A percentile compares a stretch with the other conserved stretches of the same genome.
phyloP scores from a whole-genome alignment of 2,329 filamentous ascomycete species.

The Pseudocercospora vitis region DNA sequence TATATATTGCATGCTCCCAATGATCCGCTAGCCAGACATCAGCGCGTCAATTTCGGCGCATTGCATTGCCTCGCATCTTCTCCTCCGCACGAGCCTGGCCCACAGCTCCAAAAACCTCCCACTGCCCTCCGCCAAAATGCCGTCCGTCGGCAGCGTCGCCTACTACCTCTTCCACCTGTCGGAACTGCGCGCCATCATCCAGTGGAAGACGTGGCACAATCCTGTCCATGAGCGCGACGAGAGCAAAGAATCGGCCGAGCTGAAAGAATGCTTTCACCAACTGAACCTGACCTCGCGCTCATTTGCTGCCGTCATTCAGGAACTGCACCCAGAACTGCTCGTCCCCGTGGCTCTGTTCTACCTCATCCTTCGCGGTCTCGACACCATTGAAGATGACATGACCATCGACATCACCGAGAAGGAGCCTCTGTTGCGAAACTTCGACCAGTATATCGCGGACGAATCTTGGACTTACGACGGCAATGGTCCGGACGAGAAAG shows the following conservation, averaged over 20 bases:
- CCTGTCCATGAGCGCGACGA: conserved; percentile 82
- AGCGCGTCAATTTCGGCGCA: no score
- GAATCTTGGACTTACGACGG: conserved; percentile 89
- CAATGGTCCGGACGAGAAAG: conserved; percentile 89
- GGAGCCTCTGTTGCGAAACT: conserved; percentile 79
- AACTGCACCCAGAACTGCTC: conserved; percentile 90
- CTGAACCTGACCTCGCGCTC: conserved; percentile 88
- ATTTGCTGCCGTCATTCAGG: conserved; percentile 89
- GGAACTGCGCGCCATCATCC: conserved; percentile 42
- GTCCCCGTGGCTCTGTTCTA: conserved; percentile 91
- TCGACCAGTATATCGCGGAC: conserved; percentile 73
- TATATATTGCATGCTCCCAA: not conserved
- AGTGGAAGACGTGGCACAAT: conserved; percentile 85
- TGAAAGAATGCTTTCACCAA: conserved; percentile 81
- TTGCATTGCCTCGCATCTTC: not conserved
- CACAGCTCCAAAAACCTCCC: not conserved
- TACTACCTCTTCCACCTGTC: conserved; percentile 40
- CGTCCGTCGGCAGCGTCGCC: conserved; percentile 32
- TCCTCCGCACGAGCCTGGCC: no score
- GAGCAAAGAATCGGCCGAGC: conserved; percentile 69
- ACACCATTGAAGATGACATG: conserved; percentile 99
- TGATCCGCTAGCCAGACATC: not conserved
- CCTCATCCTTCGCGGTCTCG: conserved; percentile 83
- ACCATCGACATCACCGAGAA: conserved; percentile 79
- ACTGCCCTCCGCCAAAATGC: conserved; percentile 30